Evolutionary conservation across 169 alveolate species (phyloP).

Genomic region (Plasmodium gaboni): DNA sequence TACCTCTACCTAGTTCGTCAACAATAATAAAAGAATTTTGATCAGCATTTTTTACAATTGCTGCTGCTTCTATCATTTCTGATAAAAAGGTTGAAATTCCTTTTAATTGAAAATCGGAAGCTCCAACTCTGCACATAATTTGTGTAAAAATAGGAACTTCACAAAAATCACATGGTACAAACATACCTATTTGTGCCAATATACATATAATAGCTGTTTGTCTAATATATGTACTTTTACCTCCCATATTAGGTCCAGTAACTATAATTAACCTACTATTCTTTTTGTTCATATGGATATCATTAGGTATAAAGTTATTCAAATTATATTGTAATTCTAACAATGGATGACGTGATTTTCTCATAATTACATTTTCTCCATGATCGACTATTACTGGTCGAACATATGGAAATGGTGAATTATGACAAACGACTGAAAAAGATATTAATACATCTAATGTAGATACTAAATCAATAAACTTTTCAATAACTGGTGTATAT

Average conservation of each 20-base stretch:
- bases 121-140: slow-evolving; percentile 97
- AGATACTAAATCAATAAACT: slow-evolving; percentile 90
- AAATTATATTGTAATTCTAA: slow-evolving; percentile 86
- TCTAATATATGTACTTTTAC: slow-evolving; percentile 96
- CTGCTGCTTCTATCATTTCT: slow-evolving; percentile 97
- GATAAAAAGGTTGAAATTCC: slow-evolving; percentile 98
- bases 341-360: slow-evolving; percentile 90
- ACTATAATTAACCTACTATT: slow-evolving; percentile 91
- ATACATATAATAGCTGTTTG: slow-evolving; percentile 86
- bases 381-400: slow-evolving; percentile 90
- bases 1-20: slow-evolving; percentile 99
- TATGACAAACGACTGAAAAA: slow-evolving; percentile 93
- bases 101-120: slow-evolving; percentile 94
- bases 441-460: slow-evolving; percentile 95
- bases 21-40: slow-evolving; percentile 93
- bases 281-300: slow-evolving; percentile 85
- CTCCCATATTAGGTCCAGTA: slow-evolving; percentile 99
- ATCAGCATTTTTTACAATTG: slow-evolving; percentile 94
- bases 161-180: slow-evolving; percentile 94
- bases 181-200: slow-evolving; percentile 95
- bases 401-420: slow-evolving; percentile 89
- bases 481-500: slow-evolving; percentile 95
- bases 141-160: slow-evolving; percentile 94
- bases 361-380: slow-evolving; percentile 88
- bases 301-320: slow-evolving; percentile 91